Evolutionary conservation across 2,329 filamentous ascomycete genomes (phyloP).

Genomic region (Scedosporium minutisporum): DNA sequence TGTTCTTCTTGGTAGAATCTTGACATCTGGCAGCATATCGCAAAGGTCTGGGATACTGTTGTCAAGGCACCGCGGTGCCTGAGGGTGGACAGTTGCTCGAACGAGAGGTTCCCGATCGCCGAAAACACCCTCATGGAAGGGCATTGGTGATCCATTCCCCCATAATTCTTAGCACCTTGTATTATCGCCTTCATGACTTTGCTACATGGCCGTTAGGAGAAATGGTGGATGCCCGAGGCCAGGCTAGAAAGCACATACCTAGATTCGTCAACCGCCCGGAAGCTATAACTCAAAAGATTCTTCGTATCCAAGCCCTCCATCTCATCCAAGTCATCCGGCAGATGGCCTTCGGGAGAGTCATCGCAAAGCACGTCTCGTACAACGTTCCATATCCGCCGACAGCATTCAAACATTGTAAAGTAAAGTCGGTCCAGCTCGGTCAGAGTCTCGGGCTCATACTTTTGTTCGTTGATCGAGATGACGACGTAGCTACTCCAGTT

Average conservation of each 20-base stretch:
- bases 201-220: conserved; percentile 33
- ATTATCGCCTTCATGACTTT: conserved; percentile 36
- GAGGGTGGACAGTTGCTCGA: conserved; percentile 71
- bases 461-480: conserved; percentile 10
- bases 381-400: conserved; percentile 63
- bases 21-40: conserved; percentile 61
- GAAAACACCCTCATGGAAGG: conserved; percentile 45
- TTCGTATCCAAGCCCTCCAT: conserved; percentile 69
- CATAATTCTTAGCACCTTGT: conserved; percentile 4
- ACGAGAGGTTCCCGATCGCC: conserved; percentile 62
- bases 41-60: conserved; percentile 82
- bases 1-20: conserved; percentile 31
- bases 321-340: conserved; percentile 67
- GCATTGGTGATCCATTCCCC: not conserved
- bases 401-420: conserved; percentile 33
- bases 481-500: conserved; percentile 7
- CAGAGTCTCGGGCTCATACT: conserved; percentile 7
- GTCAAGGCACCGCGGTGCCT: conserved; percentile 90
- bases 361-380: conserved; percentile 77
- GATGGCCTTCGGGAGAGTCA: conserved; percentile 85
- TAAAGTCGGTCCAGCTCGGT: conserved; percentile 8
- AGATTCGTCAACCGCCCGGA: conserved; percentile 88
- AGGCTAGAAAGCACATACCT: conserved; percentile 43
- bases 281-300: conserved; percentile 87
- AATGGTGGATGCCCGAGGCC: not conserved